Percentiles rank a stretch among this genome's conserved stretches.
These are phyloP conservation scores for Coemansia sp. DNA, from an alignment of 192 early-diverging fungal species.

Conservation along the genomic window DNA sequence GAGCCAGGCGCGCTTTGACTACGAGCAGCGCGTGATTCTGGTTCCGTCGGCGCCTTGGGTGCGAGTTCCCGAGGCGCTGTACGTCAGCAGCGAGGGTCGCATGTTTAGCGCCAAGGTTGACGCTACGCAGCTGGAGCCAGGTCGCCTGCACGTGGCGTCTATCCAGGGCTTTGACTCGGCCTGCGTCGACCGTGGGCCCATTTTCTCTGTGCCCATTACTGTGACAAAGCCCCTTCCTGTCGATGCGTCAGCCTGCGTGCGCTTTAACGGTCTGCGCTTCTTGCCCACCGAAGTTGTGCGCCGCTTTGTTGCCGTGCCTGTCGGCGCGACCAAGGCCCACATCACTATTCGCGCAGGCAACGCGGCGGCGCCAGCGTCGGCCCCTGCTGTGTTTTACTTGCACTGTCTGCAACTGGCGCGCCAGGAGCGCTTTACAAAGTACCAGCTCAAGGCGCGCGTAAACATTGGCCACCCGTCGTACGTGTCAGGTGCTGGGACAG, in stretches of 20 bases:
- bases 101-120: slow-evolving; percentile 73
- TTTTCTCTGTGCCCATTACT: slow-evolving; percentile 85
- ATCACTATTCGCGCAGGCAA: slow-evolving; percentile 41
- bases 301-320: slow-evolving; percentile 76
- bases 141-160: slow-evolving; percentile 71
- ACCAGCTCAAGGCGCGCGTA: slow-evolving; percentile 58
- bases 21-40: slow-evolving; percentile 75
- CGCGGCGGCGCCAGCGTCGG: slow-evolving; percentile 15
- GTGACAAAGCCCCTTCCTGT: slow-evolving; percentile 72
- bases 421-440: slow-evolving; percentile 58
- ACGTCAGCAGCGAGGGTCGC: slow-evolving; percentile 61
- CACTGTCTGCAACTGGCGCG: slow-evolving; percentile 73
- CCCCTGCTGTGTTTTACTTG: slow-evolving; percentile 64
- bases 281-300: slow-evolving; percentile 74
- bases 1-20: slow-evolving; percentile 61
- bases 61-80: slow-evolving; percentile 65
- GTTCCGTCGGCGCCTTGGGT: slow-evolving; percentile 74
- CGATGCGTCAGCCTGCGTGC: slow-evolving; percentile 45
- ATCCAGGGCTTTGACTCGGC: slow-evolving; percentile 77
- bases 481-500: slow-evolving; percentile 55
- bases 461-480: slow-evolving; percentile 59
- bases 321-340: slow-evolving; percentile 72
- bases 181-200: slow-evolving; percentile 64
- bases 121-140: slow-evolving; percentile 70
- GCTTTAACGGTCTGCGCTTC: slow-evolving; percentile 60